A percentile compares a stretch with the other conserved stretches of the same genome.
Conservation (phyloP, 163 green algal genomes). For the Botryococcus braunii region DNA sequence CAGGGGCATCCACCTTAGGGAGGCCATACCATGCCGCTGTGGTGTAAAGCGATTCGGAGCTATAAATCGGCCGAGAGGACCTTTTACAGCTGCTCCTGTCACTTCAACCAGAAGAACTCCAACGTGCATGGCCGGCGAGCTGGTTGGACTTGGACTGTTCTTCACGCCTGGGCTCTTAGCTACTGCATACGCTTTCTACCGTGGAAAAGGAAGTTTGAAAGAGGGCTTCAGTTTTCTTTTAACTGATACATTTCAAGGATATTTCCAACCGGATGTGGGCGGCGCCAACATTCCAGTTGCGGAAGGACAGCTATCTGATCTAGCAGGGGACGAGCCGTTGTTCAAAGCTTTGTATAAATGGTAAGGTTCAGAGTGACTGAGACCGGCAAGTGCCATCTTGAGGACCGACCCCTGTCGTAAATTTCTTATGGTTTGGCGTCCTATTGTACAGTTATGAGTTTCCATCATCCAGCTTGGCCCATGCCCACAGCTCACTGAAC, state of each 20-base stretch:
- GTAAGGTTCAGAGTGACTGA: conserved; percentile 32
- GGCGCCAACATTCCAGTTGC: conserved; percentile 79
- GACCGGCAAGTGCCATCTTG: too few species aligned
- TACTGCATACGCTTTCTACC: conserved; percentile 59
- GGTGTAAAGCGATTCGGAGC: too few species aligned
- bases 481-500: too few species aligned
- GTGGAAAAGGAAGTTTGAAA: conserved; percentile 69
- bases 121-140: conserved; percentile 4
- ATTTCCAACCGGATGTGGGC: conserved; percentile 84
- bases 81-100: too few species aligned
- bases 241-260: conserved; percentile 60
- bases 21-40: too few species aligned
- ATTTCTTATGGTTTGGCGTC: too few species aligned
- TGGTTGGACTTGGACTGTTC: conserved; percentile 60
- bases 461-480: too few species aligned
- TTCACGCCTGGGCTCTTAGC: conserved; percentile 61
- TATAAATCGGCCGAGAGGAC: too few species aligned
- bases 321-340: conserved; percentile 78
- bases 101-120: too few species aligned
- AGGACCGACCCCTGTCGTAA: too few species aligned
- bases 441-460: too few species aligned
- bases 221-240: conserved; percentile 72
- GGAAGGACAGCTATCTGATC: conserved; percentile 72
- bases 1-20: too few species aligned
- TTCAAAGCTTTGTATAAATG: conserved; percentile 89